Conservation (phyloP, 2,329 filamentous ascomycete genomes). For the Aspergillus sp. region DNA sequence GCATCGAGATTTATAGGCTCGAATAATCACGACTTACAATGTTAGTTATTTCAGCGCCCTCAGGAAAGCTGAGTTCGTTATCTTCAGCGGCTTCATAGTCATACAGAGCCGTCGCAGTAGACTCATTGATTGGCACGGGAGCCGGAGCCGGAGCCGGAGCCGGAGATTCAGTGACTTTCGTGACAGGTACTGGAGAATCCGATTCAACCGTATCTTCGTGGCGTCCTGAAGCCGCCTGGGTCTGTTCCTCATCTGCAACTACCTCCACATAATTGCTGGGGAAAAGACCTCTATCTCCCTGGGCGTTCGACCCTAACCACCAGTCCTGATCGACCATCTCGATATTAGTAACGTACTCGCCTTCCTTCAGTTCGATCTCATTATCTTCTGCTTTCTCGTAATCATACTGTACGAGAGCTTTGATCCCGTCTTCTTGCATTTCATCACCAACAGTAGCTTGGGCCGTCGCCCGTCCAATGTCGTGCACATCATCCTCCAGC, state of each 20-base stretch:
- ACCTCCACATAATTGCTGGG: slow-evolving; percentile 96
- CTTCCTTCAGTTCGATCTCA: slow-evolving; percentile 87
- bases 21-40: slow-evolving; percentile 63
- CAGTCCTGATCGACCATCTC: slow-evolving; percentile 98
- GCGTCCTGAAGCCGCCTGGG: slow-evolving; percentile 29
- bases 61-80: slow-evolving; percentile 82
- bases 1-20: neutral
- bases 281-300: slow-evolving; percentile 86
- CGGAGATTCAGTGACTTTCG: slow-evolving; percentile 31
- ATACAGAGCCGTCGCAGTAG: slow-evolving; percentile 81
- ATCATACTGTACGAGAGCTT: slow-evolving; percentile 84
- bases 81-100: slow-evolving; percentile 98
- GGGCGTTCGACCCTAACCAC: slow-evolving; percentile 93
- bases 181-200: slow-evolving; percentile 38
- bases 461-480: slow-evolving; percentile 62
- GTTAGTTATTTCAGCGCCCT: slow-evolving; percentile 77
- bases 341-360: slow-evolving; percentile 85
- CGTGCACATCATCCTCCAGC: slow-evolving; percentile 62
- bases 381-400: slow-evolving; percentile 98
- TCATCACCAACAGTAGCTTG: slow-evolving; percentile 55
- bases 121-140: slow-evolving; percentile 43
- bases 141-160: slow-evolving; percentile 25
- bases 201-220: slow-evolving; percentile 33
- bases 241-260: slow-evolving; percentile 59
- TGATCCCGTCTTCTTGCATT: slow-evolving; percentile 60